These are phyloP conservation scores for Carex sylvatica DNA, from an alignment of 202 grass and related monocot species.

Conservation along the genomic window DNA sequence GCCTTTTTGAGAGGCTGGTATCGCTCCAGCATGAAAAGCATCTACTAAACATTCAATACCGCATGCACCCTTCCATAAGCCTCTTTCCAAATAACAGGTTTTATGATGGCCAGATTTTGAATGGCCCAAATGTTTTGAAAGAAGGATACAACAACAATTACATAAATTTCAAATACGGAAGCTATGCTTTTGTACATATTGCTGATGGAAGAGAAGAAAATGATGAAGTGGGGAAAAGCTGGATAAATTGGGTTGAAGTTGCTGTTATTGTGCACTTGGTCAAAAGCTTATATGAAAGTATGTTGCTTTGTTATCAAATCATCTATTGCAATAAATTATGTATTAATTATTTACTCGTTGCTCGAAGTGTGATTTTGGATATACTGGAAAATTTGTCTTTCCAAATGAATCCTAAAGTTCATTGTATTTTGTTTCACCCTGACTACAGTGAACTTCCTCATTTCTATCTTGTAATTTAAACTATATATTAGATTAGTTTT, in stretches of 20 bases:
- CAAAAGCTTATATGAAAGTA: slow-evolving; percentile 57
- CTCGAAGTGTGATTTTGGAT: background rate
- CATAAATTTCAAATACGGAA: slow-evolving; percentile 31
- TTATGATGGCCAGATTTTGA: slow-evolving; percentile 63
- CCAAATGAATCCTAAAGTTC: background rate
- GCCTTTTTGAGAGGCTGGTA: slow-evolving; percentile 81
- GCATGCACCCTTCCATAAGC: slow-evolving; percentile 72
- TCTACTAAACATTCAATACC: slow-evolving; percentile 79
- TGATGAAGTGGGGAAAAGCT: slow-evolving; percentile 49
- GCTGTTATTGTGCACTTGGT: slow-evolving; percentile 53
- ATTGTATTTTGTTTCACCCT: background rate
- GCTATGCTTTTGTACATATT: slow-evolving; percentile 65
- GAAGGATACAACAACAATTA: slow-evolving; percentile 51
- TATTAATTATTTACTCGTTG: background rate
- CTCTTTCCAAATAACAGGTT: slow-evolving; percentile 66
- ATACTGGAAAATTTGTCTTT: background rate
- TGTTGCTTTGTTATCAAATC: background rate
- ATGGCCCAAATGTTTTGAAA: slow-evolving; percentile 59
- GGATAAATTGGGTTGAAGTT: slow-evolving; percentile 71
- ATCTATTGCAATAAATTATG: background rate
- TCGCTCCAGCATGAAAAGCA: slow-evolving; percentile 45
- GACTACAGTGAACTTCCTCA: background rate
- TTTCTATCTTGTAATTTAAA: background rate
- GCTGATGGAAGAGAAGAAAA: slow-evolving; percentile 64
- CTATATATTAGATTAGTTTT: background rate